Base-by-base conservation (phyloP, 352 stramenopile species). In the Sclerospora graminicola region DNA sequence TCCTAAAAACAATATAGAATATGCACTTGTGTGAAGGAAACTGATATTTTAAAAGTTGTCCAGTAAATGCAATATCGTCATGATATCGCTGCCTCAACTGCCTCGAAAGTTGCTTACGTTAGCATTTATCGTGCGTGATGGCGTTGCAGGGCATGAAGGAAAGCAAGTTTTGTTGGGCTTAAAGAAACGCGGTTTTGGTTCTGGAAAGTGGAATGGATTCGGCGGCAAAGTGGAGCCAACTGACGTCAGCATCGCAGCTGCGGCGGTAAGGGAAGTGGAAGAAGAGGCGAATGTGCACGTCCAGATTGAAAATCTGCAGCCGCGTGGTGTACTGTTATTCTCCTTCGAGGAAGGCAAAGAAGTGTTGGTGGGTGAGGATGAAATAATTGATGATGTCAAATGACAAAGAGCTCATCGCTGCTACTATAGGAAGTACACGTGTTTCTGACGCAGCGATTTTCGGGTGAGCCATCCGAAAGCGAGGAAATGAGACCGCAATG, bases 181-280 rank as follows among this genome's bases (percentile, higher is more conserved):
- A 57, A 96, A 96, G 57, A 95, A 96, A 53, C 74, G 84, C 27
- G 86, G 86, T 26, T 94, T 96, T 41, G 85, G 86, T 11, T 24
- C 60, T 33, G 84, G 83, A 41, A 95, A 95, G 49, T 95, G 81
- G 81, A 96, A 95, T 48, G 83, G 86, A 21, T 96, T 95, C 49
- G 86, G 86, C 4, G 85, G 86, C 5, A 96, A 96, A 56, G 72
- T 96, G 14, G 82, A 95, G 42, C 5, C 49, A 4, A 58, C 57
- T 14, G 86, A 96, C 48, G 58, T 56, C 9, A 81, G 62, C 26
- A 57, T 87, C 38, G 64, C 53, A 32, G 69, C 69, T 5, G 75
- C 71, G 0, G 60, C 75, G 1, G 75, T 60, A 30, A 68, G 75
- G 16, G 75, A 87, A 50, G 55, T 87, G 29, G 24, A 59, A n/a